phyloP scores from a whole-genome alignment of 148 eudicot genomes.

The Dianthus caryophyllus region DNA sequence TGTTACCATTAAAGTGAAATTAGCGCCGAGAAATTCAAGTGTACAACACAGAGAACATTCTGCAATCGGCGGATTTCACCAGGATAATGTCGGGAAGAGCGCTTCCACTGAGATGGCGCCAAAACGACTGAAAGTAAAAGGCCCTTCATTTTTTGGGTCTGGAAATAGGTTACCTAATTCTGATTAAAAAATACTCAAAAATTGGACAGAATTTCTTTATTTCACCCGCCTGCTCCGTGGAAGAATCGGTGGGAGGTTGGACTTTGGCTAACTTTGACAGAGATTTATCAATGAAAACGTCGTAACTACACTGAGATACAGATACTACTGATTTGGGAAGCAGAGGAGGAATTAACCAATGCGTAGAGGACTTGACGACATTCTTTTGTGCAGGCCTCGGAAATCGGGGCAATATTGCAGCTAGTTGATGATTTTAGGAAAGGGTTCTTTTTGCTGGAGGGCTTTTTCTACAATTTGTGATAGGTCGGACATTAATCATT shows the following conservation, averaged over 20 bases:
- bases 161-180: conserved; percentile 27
- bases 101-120: conserved; percentile 41
- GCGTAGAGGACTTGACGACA: conserved; percentile 24
- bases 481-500: conserved; percentile 22
- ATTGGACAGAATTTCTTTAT: conserved; percentile 6
- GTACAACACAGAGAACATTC: conserved; percentile 24
- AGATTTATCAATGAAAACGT: conserved; percentile 25
- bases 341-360: conserved; percentile 29
- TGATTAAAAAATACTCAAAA: neutral
- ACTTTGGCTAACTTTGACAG: conserved; percentile 41
- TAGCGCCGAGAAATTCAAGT: conserved; percentile 25
- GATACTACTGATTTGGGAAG: conserved; percentile 24
- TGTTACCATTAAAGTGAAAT: conserved; percentile 59
- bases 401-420: conserved; percentile 25
- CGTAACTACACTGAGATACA: conserved; percentile 26
- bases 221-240: conserved; percentile 10
- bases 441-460: conserved; percentile 40
- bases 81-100: conserved; percentile 25
- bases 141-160: conserved; percentile 45
- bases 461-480: conserved; percentile 33
- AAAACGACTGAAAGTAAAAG: conserved; percentile 71
- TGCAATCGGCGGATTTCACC: conserved; percentile 23
- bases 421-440: conserved; percentile 10
- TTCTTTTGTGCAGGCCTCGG: conserved; percentile 31
- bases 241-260: conserved; percentile 10